A percentile compares a stretch with the other conserved stretches of the same genome.
Evolutionary conservation across 2,329 filamentous ascomycete genomes (phyloP).

Genomic region (Calonectria naviculata): DNA sequence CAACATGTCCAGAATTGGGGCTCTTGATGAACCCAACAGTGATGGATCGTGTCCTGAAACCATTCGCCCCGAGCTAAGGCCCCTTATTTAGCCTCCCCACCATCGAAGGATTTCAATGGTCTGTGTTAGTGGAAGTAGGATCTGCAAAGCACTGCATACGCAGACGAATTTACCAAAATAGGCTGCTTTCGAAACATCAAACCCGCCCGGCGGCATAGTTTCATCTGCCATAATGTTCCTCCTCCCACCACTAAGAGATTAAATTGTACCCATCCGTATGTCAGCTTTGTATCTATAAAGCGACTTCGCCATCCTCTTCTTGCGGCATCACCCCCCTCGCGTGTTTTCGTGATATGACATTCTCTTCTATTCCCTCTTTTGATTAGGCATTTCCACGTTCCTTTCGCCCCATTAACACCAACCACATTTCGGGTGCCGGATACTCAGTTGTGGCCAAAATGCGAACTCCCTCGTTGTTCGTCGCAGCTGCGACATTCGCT

Average conservation of each 20-base stretch:
- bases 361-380: background rate
- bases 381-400: background rate
- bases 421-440: background rate
- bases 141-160: slow-evolving; percentile 3
- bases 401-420: background rate
- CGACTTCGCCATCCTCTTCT: background rate
- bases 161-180: slow-evolving; percentile 7
- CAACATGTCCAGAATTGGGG: background rate
- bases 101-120: slow-evolving; percentile 13
- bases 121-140: background rate
- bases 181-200: slow-evolving; percentile 11
- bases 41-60: slow-evolving; percentile 14
- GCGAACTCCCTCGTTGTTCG: slow-evolving; percentile 17
- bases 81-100: slow-evolving; percentile 10
- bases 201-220: slow-evolving; percentile 2
- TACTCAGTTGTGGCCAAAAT: slow-evolving; percentile 16
- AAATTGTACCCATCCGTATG: background rate
- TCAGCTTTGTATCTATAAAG: slow-evolving; percentile 1
- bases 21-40: background rate
- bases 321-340: background rate
- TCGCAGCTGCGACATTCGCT: slow-evolving; percentile 25
- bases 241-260: background rate
- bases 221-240: slow-evolving; percentile 4
- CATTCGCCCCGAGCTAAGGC: background rate
- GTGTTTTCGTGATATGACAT: background rate